Conservation (phyloP, 768 basidiomycete genomes). For the Polyporus arcularius region DNA sequence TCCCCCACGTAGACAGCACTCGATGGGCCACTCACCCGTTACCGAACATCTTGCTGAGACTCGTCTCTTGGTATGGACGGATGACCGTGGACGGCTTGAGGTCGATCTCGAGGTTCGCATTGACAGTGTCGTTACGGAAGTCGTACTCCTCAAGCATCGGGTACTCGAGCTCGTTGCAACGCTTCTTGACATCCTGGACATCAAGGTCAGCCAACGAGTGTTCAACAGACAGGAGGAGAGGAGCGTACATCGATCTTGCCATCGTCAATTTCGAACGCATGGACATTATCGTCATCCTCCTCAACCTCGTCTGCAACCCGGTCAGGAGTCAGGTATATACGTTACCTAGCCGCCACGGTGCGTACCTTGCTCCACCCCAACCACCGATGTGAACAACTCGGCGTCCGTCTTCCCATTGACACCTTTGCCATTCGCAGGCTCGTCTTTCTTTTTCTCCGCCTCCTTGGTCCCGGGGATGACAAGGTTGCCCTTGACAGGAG, state of each 20-base stretch:
- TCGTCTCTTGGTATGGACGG: constrained; percentile 97
- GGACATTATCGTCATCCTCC: constrained; percentile 96
- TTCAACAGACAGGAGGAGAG: background rate
- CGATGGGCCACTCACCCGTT: constrained; percentile 68
- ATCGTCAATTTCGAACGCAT: constrained; percentile 95
- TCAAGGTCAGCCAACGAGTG: background rate
- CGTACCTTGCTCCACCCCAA: constrained; percentile 87
- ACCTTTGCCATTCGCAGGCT: constrained; percentile 38
- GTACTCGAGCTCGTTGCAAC: constrained; percentile 95
- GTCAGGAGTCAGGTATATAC: constrained; percentile 3
- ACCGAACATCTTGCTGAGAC: constrained; percentile 99
- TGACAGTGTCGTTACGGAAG: constrained; percentile 95
- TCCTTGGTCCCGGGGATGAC: constrained; percentile 87
- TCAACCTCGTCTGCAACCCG: constrained; percentile 83
- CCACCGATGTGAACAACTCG: constrained; percentile 93
- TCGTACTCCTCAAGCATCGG: constrained; percentile 99
- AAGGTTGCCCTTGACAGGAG: constrained; percentile 79
- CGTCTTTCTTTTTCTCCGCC: constrained; percentile 70
- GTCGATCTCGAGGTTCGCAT: constrained; percentile 97
- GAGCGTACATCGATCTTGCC: constrained; percentile 82
- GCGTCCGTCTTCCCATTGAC: constrained; percentile 47
- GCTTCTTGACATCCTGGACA: constrained; percentile 86
- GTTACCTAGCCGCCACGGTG: constrained; percentile 2
- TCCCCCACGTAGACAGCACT: constrained; percentile 1
- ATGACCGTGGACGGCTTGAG: constrained; percentile 97